These are phyloP conservation scores for Speleostelium caveatum DNA, from an alignment of 78 protist species.

Conservation along the genomic window DNA sequence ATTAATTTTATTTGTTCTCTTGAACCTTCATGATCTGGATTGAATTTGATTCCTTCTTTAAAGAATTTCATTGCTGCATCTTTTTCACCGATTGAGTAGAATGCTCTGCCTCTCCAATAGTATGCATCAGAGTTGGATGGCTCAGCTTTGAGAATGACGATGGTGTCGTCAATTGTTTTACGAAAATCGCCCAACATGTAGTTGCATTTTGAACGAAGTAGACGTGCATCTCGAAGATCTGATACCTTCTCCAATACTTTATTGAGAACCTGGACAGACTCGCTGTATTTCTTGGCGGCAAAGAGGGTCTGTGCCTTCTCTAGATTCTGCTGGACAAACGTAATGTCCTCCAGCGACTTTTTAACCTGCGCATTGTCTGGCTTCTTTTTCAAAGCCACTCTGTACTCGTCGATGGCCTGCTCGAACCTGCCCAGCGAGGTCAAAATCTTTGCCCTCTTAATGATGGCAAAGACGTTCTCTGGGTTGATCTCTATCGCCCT, in stretches of 20 bases:
- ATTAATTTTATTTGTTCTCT: constrained; percentile 3
- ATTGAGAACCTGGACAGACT: background rate
- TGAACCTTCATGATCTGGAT: constrained; percentile 18
- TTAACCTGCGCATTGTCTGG: constrained; percentile 42
- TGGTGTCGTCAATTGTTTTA: constrained; percentile 35
- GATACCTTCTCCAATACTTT: background rate
- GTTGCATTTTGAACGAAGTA: constrained; percentile 11
- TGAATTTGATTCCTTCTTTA: constrained; percentile 57
- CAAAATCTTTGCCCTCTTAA: constrained; percentile 57
- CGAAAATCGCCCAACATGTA: constrained; percentile 13
- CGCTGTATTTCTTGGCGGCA: background rate
- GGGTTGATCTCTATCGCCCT: constrained; percentile 69
- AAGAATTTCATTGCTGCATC: constrained; percentile 48
- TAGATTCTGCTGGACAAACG: background rate
- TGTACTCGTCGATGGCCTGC: constrained; percentile 44
- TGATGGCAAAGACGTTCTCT: constrained; percentile 45
- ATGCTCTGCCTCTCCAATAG: constrained; percentile 61
- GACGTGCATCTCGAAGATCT: constrained; percentile 25
- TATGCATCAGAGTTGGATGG: constrained; percentile 27
- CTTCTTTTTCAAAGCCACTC: constrained; percentile 10
- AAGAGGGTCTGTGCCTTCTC: background rate
- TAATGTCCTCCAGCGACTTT: constrained; percentile 12
- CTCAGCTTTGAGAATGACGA: constrained; percentile 38
- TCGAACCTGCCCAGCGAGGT: constrained; percentile 64
- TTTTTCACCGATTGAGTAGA: constrained; percentile 64